Percentiles rank a stretch among this genome's conserved stretches.
phyloP scores from a whole-genome alignment of 2,329 filamentous ascomycete genomes.

The Claviceps citrina region DNA sequence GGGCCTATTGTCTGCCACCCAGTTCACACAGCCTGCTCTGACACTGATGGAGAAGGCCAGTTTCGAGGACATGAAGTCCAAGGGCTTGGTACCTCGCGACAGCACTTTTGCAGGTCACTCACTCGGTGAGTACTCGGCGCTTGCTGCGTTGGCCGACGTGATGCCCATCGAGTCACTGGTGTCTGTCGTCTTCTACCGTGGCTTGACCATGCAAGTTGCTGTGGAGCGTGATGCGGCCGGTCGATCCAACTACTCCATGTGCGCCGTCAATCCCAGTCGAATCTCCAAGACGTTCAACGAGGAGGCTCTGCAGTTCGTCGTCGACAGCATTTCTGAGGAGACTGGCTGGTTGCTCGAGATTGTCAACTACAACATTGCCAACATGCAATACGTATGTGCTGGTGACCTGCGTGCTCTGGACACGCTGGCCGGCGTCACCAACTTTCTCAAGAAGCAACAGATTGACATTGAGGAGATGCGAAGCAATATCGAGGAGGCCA shows the following conservation, averaged over 20 bases:
- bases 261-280: slow-evolving; percentile 92
- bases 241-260: slow-evolving; percentile 98
- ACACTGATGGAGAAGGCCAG: slow-evolving; percentile 99
- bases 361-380: slow-evolving; percentile 84
- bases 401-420: slow-evolving; percentile 58
- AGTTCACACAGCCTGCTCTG: slow-evolving; percentile 94
- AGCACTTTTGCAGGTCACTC: slow-evolving; percentile 98
- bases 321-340: slow-evolving; percentile 84
- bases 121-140: slow-evolving; percentile 91
- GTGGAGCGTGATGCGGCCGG: slow-evolving; percentile 89
- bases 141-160: slow-evolving; percentile 90
- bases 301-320: slow-evolving; percentile 88
- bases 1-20: slow-evolving; percentile 86
- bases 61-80: slow-evolving; percentile 97
- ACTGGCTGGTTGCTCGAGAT: slow-evolving; percentile 95
- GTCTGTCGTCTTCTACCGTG: slow-evolving; percentile 97
- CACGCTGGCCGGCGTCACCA: slow-evolving; percentile 65
- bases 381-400: slow-evolving; percentile 61
- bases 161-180: slow-evolving; percentile 99
- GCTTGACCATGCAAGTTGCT: slow-evolving; percentile 96
- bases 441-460: slow-evolving; percentile 92
- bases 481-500: slow-evolving; percentile 80
- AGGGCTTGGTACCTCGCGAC: slow-evolving; percentile 88
- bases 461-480: slow-evolving; percentile 92
- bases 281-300: slow-evolving; percentile 99